A percentile compares a stretch with the other conserved stretches of the same genome.
Conservation (phyloP, 352 stramenopile genomes). For the Pythium pyrilobum region DNA sequence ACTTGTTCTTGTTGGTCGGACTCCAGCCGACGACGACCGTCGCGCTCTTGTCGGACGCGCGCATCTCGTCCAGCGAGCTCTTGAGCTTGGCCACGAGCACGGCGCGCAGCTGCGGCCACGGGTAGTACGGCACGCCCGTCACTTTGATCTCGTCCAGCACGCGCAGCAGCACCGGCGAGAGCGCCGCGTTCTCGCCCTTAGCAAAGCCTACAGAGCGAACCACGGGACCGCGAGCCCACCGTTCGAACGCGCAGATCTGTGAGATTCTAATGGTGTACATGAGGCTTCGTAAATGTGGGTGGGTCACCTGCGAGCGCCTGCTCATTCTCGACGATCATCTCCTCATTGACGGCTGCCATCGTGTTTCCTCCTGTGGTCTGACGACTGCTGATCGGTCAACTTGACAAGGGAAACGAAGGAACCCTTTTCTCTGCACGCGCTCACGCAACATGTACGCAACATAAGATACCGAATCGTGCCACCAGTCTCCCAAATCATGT, state of each 20-base stretch:
- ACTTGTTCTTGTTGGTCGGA: constrained; percentile 47
- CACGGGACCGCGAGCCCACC: neutral
- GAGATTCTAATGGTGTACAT: neutral
- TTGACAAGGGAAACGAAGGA: neutral
- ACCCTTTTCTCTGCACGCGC: constrained; percentile 1
- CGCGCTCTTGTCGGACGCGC: constrained; percentile 30
- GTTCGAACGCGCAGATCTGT: constrained; percentile 3
- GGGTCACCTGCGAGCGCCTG: constrained; percentile 48
- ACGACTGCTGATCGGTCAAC: too few relatives aligned
- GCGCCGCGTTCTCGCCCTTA: constrained; percentile 28
- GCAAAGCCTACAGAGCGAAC: constrained; percentile 37
- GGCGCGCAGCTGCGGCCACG: constrained; percentile 64
- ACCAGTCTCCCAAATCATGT: neutral
- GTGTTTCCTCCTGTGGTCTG: neutral
- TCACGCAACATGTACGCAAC: constrained; percentile 9
- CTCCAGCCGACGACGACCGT: constrained; percentile 33
- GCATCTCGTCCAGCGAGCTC: constrained; percentile 48
- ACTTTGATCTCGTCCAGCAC: constrained; percentile 64
- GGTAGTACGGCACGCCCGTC: constrained; percentile 67
- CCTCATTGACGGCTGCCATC: constrained; percentile 25
- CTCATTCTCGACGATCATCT: constrained; percentile 63
- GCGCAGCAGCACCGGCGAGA: constrained; percentile 45
- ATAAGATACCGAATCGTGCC: too few relatives aligned
- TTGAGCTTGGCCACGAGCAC: constrained; percentile 58
- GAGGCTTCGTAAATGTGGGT: neutral